Evolutionary conservation across 306 rosid genomes (phyloP), one percentile per base, ranked within the genome.

Genomic region (Begonia fuchsioides): DNA sequence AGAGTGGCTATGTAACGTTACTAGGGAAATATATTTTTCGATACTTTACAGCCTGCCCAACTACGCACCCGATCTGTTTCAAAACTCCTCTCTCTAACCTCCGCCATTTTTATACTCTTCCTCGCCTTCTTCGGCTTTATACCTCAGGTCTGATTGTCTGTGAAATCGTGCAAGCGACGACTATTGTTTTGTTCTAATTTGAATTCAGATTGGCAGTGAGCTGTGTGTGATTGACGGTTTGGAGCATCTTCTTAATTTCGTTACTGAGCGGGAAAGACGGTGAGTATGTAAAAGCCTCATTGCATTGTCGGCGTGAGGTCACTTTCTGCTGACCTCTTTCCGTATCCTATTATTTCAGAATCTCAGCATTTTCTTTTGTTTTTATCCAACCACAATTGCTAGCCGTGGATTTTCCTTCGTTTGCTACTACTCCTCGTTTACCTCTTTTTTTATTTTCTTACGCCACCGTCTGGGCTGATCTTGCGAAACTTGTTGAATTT

Each of bases 311-410:
- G 93, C 85, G 85, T 77, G 50, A 70, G 76, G 87, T 81, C 85
- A 71, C 85, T 81, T 81, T 86, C 95, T 81, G 93, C 80, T 78
- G 82, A 82, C 76, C 73, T 78, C 76, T 76, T 71, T 66, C 17
- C 70, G 76, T 73, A 62, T 64, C 77, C 76, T 70, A 63, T 80
- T 65, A 76, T 60, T 72, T 68, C 63, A 39, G 39, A 61, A 43
- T 61, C 15, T 50, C 38, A 64, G 68, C 57, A 49, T 56, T 57
- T 66, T 38, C 61, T 62, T 26, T 68, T 63, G 60, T 44, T 68
- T 51, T 61, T 70, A 60, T 66, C 54, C 39, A 70, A 62, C 61
- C 72, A 51, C 6, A 35, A 6, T 53, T 13, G 44, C 9, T 52
- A 54, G 10, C 54, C 48, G 73, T 51, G 58, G 41, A 35, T 69